phyloP scores from a whole-genome alignment of 345 rosid species.

The Rhizophora apiculata region DNA sequence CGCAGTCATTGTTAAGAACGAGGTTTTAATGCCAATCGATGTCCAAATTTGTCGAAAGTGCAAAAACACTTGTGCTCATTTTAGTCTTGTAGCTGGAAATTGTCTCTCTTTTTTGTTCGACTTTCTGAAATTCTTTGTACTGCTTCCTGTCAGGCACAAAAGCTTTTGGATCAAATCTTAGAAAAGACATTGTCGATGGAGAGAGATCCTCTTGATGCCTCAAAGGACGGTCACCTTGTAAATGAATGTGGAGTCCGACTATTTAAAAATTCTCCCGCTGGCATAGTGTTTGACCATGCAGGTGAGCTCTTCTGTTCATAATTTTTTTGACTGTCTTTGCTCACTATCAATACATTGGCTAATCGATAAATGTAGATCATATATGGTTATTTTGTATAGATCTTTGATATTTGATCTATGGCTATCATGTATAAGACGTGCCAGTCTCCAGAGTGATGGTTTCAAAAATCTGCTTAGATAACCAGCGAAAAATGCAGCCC shows the following conservation, averaged over 20 bases:
- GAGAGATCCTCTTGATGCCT: conserved; percentile 28
- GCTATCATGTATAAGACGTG: no score
- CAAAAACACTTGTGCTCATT: neutral
- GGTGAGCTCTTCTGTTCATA: conserved; percentile 35
- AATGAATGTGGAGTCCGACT: conserved; percentile 60
- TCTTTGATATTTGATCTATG: no score
- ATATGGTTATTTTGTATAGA: neutral
- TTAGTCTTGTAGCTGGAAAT: neutral
- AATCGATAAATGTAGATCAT: neutral
- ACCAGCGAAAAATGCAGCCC: no score
- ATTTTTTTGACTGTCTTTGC: neutral
- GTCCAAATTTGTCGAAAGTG: neutral
- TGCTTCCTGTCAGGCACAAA: conserved; percentile 56
- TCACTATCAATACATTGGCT: neutral
- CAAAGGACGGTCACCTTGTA: conserved; percentile 26
- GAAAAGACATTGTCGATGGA: conserved; percentile 57
- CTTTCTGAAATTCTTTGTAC: neutral
- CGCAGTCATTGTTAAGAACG: neutral
- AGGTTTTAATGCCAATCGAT: neutral
- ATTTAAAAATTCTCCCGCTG: conserved; percentile 57
- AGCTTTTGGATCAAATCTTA: conserved; percentile 64
- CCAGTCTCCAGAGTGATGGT: no score
- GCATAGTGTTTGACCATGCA: conserved; percentile 63
- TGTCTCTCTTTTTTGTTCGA: neutral
- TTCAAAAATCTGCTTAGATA: no score